Percentiles rank a stretch among this genome's conserved stretches.
Conservation (phyloP, 805 yeast species). For the Barnettozyma populi region DNA sequence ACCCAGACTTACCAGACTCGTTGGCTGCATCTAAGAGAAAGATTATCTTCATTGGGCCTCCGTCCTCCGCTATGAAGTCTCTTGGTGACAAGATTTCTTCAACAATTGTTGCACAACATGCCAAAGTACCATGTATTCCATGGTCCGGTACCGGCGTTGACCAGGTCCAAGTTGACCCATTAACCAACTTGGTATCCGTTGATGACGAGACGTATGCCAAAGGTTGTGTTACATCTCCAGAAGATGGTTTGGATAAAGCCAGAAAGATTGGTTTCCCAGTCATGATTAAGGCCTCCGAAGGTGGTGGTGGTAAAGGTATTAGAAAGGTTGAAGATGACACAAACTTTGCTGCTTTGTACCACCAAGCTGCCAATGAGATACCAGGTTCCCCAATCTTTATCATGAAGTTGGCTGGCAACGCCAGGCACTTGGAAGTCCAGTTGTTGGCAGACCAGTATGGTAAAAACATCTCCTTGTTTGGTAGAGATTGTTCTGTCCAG, state of each 20-base stretch:
- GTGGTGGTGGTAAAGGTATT: conserved; percentile 99
- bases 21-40: conserved; percentile 89
- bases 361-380: conserved; percentile 94
- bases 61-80: conserved; percentile 99
- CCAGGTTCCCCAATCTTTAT: conserved; percentile 99
- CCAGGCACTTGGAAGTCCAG: conserved; percentile 98
- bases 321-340: conserved; percentile 87
- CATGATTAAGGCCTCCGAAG: conserved; percentile 99
- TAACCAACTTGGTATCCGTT: conserved; percentile 82
- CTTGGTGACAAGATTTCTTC: conserved; percentile 97
- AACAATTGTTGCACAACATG: conserved; percentile 98
- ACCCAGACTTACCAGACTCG: conserved; percentile 89
- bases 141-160: conserved; percentile 99
- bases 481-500: conserved; percentile 99
- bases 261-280: conserved; percentile 92
- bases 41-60: conserved; percentile 96
- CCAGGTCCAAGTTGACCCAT: conserved; percentile 62
- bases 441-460: conserved; percentile 97
- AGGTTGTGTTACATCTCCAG: conserved; percentile 85
- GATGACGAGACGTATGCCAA: conserved; percentile 74
- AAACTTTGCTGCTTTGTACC: conserved; percentile 69
- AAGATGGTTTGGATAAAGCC: conserved; percentile 86
- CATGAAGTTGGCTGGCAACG: conserved; percentile 95
- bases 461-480: conserved; percentile 92
- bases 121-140: conserved; percentile 96